Base-by-base conservation (phyloP, 2,329 filamentous ascomycete genomes). In the Colletotrichum eremochloae region DNA sequence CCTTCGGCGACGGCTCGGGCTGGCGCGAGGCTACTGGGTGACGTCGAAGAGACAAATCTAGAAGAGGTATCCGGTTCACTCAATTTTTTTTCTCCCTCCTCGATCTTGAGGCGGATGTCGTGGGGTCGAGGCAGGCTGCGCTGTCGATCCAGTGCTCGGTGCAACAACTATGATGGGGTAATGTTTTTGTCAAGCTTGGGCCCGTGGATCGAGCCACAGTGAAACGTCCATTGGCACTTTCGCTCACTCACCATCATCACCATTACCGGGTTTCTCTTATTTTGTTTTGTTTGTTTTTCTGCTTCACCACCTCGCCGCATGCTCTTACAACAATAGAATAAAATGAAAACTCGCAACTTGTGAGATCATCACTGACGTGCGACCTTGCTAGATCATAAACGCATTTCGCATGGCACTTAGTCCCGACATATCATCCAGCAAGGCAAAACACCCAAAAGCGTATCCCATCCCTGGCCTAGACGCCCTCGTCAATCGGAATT, bases 11-110 rank as follows among this genome's bases (percentile, higher is more conserved):
- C 85, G 67, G 82, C 81, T 60, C 79, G 79, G 36, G 81, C 84
- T 8, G 89, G 90, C 29, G 82, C 81, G 53, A 79, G 85, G 70
- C 67, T 91, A 67, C 79, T 92, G 60, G 82, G 80, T 4, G 88
- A 91, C 76, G 81, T 91, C 63, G 87, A 89, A 76, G 87, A 89
- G 79, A 82, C 81, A 72, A 90, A 82, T 78, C 81, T 92, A 52
- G 88, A 91, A 77, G 87, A 91, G 85, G 90, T 92, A 77, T 82
- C 83, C 33, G 24, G 5, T 12, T 38, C 50, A 36, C 38, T 42
- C 50, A 7, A 38, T 24, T 1, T 33, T 50, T 15, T 6, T 36
- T 11, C 20, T 8, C 18, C 6, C 18, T 50, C 33, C 11, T 9
- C 4, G 11, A 24, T 14, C n/a, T 29, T 57, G 40, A 67, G 20